Base-by-base conservation (phyloP, 345 rosid species). In the Sapria himalayana region DNA sequence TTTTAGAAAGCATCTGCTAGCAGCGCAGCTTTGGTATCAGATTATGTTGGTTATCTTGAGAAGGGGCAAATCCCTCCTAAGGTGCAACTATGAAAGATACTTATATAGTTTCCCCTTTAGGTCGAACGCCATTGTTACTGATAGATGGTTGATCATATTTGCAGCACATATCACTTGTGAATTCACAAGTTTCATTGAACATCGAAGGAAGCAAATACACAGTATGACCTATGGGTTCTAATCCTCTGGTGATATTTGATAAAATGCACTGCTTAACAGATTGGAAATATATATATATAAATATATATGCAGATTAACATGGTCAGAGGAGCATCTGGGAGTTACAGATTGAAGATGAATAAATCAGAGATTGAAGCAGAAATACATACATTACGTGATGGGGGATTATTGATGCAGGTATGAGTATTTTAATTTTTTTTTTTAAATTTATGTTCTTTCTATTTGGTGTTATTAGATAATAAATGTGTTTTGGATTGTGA, bases 31-130 rank as follows among this genome's bases (percentile, higher is more conserved):
- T 59, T 70, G 58, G 95, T 91, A 54, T 91, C 95, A 20, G 95
- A 91, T 73, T 91, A 91, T 44, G 47, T 91, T 51, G 99, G 99
- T 58, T 91, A 84, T 56, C 85, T 91, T 27, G 95, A 91, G 56
- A 91, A 91, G 72, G 99, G 99, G 25, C 99, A 91, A 75, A 91
- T 91, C 43, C 99, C 99, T 52, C 99, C 99, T 47, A 91, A 80
- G 99, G 99, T 91, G 59, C 36, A 9, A 31, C 15, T 7, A 9
- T 32, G 11, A 25, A 47, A 23, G 15, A 48, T 42, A 17, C 11
- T 15, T 20, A 36, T 14, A 47, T 19, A 33, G 18, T 3, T 25
- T 18, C 25, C 47, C 25, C 8, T 42, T 45, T 49, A 39, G 12
- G 29, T 54, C 36, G 18, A 12, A 40, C 36, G 35, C 35, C 43